Percentiles rank a stretch among this genome's conserved stretches.
phyloP scores from a whole-genome alignment of 768 basidiomycete species.

The Lactarius hatsudake region DNA sequence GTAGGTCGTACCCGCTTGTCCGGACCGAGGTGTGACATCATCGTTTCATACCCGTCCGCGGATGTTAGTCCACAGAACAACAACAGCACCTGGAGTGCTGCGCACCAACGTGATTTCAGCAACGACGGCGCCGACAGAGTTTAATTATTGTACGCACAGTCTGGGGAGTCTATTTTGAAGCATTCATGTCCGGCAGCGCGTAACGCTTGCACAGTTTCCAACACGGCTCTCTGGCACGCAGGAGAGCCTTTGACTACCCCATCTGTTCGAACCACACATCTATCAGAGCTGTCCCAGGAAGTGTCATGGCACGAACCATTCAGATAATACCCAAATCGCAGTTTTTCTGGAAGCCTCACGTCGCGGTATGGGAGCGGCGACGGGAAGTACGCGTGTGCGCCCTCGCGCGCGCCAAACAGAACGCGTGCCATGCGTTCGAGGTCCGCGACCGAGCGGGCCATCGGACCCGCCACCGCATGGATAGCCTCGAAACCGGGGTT shows the following conservation, averaged over 20 bases:
- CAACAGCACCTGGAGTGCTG: constrained; percentile 9
- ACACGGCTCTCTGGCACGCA: constrained; percentile 36
- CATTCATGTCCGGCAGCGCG: constrained; percentile 41
- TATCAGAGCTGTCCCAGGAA: not conserved
- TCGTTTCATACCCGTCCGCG: constrained; percentile 22
- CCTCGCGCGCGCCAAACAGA: constrained; percentile 43
- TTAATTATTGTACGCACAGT: constrained; percentile 16
- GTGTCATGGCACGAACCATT: constrained; percentile 39
- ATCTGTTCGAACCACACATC: not conserved
- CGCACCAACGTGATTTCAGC: no score
- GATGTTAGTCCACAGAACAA: constrained; percentile 20
- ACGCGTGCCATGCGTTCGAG: constrained; percentile 56
- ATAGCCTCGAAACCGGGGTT: constrained; percentile 72
- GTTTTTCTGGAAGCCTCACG: constrained; percentile 49
- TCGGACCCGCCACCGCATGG: constrained; percentile 54
- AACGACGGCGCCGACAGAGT: no score
- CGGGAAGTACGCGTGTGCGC: constrained; percentile 29
- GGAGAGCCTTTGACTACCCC: constrained; percentile 21
- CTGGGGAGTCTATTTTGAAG: constrained; percentile 36
- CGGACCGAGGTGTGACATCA: constrained; percentile 24
- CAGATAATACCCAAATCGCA: constrained; percentile 74
- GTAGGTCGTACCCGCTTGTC: constrained; percentile 15
- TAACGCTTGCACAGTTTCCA: constrained; percentile 38
- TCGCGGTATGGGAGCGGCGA: constrained; percentile 61
- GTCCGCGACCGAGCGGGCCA: constrained; percentile 70